Evolutionary conservation across 2,329 filamentous ascomycete genomes (phyloP).

Genomic region (Ophiostoma piceae): DNA sequence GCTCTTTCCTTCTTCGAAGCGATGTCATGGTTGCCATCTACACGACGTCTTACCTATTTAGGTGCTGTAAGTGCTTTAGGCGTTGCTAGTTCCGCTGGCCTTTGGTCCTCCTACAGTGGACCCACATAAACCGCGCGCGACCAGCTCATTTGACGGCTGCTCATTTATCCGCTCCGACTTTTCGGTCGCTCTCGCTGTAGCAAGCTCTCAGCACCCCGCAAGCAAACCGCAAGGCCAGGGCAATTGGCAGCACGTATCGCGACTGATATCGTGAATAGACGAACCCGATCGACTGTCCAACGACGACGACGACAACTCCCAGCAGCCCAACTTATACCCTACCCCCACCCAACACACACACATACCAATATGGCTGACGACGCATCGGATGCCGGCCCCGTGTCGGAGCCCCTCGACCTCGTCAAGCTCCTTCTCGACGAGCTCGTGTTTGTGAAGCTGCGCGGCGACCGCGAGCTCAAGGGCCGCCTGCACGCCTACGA

Average conservation of each 20-base stretch:
- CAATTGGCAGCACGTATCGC: not conserved
- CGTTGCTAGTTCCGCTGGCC: not conserved
- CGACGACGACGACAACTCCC: not conserved
- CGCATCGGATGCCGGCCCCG: constrained; percentile 65
- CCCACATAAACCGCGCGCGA: not conserved
- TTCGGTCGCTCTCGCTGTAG: constrained; percentile 3
- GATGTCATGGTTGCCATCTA: not conserved
- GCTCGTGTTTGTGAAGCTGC: constrained; percentile 92
- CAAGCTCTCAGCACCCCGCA: constrained; percentile 9
- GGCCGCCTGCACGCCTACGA: constrained; percentile 96
- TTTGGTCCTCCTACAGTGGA: not conserved
- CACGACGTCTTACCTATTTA: constrained; percentile 5
- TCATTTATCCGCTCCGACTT: constrained; percentile 9
- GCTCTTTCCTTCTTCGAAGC: not conserved
- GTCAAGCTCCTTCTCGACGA: constrained; percentile 93
- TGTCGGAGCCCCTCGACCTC: constrained; percentile 89
- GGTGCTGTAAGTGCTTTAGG: constrained; percentile 8
- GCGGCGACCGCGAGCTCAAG: constrained; percentile 92
- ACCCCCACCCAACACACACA: not conserved
- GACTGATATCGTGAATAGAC: not conserved
- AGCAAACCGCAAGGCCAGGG: constrained; percentile 7
- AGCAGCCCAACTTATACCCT: not conserved
- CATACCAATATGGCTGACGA: constrained; percentile 63
- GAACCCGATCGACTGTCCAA: not conserved
- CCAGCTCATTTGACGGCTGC: not conserved